Evolutionary conservation across 2,329 filamentous ascomycete species (phyloP), one percentile per base, ranked within the genome.

Genomic region (Periconia macrospinosa): DNA sequence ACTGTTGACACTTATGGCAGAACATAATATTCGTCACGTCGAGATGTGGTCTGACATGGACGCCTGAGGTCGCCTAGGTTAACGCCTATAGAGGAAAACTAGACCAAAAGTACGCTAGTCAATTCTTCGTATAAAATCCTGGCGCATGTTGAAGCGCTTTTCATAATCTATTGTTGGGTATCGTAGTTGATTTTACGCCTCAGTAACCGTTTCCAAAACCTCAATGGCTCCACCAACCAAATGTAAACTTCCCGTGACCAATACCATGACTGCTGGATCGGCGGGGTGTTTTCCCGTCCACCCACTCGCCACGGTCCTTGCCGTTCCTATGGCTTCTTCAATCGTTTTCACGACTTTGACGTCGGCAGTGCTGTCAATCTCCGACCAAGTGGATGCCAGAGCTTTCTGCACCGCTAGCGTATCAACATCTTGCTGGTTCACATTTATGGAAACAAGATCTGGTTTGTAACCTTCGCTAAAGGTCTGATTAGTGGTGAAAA

Each of bases 161-260:
- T 18, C 6, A n/a, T n/a, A 15, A 15, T 51, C 30, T 54, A n/a
- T 33, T 41, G 50, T 17, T 59, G 61, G 60, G 57, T 64, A 64
- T 63, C 58, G 42, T 45, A 49, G 40, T 47, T 18, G 41, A 45
- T 17, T 9, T 19, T 18, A 23, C 62, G 56, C 62, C 23, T 19
- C 55, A 23, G 49, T 35, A 17, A 47, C 53, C 7, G 64, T 69
- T 61, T 89, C 90, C 54, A 95, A 73, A 1, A 89, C 86, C 70
- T 89, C 87, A 49, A 96, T 77, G 44, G 92, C 78, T 11, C 89
- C 90, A 8, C 92, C 91, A 1, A 92, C 91, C 40, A 96, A 80
- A 78, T 96, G 89, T 66, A 96, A 76, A 70, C 91, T 95, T 2
- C 92, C 92, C 14, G 92, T 96, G 10, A 91, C 86, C 50, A 96